Percentiles rank a stretch among this genome's conserved stretches.
phyloP scores from a whole-genome alignment of 2,329 filamentous ascomycete species.

The Epichloe coenophiala region DNA sequence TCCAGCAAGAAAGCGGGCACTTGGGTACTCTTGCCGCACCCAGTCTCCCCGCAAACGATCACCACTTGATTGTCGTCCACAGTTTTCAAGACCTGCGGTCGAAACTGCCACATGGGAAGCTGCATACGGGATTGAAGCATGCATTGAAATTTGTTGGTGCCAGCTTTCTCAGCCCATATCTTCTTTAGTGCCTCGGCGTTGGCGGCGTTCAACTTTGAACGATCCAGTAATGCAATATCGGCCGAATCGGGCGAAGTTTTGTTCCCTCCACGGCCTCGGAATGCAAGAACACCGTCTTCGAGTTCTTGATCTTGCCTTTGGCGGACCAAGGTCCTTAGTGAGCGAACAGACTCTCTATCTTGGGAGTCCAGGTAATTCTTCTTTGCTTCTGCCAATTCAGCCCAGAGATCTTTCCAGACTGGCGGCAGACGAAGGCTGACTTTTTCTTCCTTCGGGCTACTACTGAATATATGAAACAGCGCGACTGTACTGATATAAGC shows the following conservation, averaged over 20 bases:
- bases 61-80: slow-evolving; percentile 73
- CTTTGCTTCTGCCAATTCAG: slow-evolving; percentile 58
- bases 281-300: slow-evolving; percentile 64
- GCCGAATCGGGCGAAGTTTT: slow-evolving; percentile 32
- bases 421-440: slow-evolving; percentile 64
- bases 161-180: slow-evolving; percentile 47
- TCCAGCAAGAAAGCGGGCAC: slow-evolving; percentile 91
- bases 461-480: slow-evolving; percentile 67
- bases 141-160: slow-evolving; percentile 49
- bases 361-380: slow-evolving; percentile 56
- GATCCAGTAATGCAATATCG: slow-evolving; percentile 35
- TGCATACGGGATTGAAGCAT: slow-evolving; percentile 72
- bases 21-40: slow-evolving; percentile 94
- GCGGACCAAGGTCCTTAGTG: slow-evolving; percentile 57
- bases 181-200: slow-evolving; percentile 38
- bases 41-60: slow-evolving; percentile 93
- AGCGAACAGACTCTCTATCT: slow-evolving; percentile 56
- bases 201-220: slow-evolving; percentile 22
- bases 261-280: slow-evolving; percentile 44
- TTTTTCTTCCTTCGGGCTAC: slow-evolving; percentile 76
- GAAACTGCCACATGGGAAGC: slow-evolving; percentile 82
- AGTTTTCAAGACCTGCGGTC: slow-evolving; percentile 59
- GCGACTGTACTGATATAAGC: slow-evolving; percentile 71
- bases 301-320: slow-evolving; percentile 55
- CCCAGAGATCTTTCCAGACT: slow-evolving; percentile 75